Evolutionary conservation across 1,284 basidiomycete species (phyloP).

Genomic region (Naganishia liquefaciens): DNA sequence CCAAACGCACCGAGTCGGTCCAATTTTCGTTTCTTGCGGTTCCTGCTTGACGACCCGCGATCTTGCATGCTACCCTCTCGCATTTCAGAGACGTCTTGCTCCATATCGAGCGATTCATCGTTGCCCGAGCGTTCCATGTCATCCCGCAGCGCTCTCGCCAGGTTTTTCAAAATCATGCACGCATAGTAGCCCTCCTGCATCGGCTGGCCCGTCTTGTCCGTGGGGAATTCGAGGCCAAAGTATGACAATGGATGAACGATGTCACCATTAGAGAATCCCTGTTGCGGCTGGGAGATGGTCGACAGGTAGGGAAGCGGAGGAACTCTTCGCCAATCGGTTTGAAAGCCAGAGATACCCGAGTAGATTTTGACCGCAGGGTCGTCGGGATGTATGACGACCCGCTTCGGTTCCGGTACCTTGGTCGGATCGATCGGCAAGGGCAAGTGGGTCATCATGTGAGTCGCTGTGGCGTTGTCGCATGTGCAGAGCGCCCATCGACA

Average conservation of each 20-base stretch:
- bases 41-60: slow-evolving; percentile 13
- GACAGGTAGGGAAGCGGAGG: slow-evolving; percentile 18
- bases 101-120: not conserved
- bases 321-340: not conserved
- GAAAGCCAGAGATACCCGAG: slow-evolving; percentile 22
- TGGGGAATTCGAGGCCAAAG: slow-evolving; percentile 18
- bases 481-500: slow-evolving; percentile 26
- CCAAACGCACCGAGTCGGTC: slow-evolving; percentile 32
- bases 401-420: slow-evolving; percentile 18
- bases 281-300: not conserved
- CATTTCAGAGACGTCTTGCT: not conserved
- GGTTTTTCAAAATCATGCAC: slow-evolving; percentile 28
- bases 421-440: slow-evolving; percentile 30
- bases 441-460: slow-evolving; percentile 32
- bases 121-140: slow-evolving; percentile 26
- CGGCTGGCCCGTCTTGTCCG: slow-evolving; percentile 29
- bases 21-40: slow-evolving; percentile 31
- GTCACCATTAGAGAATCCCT: slow-evolving; percentile 3
- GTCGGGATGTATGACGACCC: slow-evolving; percentile 28
- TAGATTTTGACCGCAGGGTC: slow-evolving; percentile 12
- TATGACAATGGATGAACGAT: slow-evolving; percentile 17
- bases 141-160: slow-evolving; percentile 24
- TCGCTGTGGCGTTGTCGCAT: slow-evolving; percentile 3
- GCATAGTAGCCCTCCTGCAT: slow-evolving; percentile 30
- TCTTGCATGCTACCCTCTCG: not conserved